Base-by-base conservation (phyloP, 1,284 basidiomycete genomes). In the Bondarzewia mesenterica region DNA sequence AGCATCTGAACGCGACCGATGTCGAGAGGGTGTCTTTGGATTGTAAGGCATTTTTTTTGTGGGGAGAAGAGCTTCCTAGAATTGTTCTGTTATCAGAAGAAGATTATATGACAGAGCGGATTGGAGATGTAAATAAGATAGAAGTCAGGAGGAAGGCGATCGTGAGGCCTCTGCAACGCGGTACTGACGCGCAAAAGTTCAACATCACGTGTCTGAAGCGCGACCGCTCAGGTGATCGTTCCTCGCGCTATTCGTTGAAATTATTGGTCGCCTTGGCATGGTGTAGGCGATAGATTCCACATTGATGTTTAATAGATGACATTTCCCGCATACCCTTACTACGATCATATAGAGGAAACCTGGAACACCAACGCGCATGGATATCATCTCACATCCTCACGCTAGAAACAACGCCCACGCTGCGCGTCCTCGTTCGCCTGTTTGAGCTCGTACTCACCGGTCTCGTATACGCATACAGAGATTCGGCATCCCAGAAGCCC, bases 1-100 rank as follows among this genome's bases (percentile, higher is more conserved):
- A 12, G 75, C 77, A 58, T 85, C 84, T 55, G 82, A 85, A 46
- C 80, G 78, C 27, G 82, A 73, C 8, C 85, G 74, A 42, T 71
- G 57, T 20, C 80, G 74, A 27, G 77, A 74, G 5, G 85, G 85
- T 2, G 85, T 88, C 63, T 82, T 85, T 20, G 80, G 70, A 25
- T 55, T 50, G 46, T 53, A 59, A 3, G 64, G 50, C 65, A 67
- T 69, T n/a, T n/a, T n/a, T n/a, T n/a, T n/a, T n/a, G n/a, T n/a
- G n/a, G n/a, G 27, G 29, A 10, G 29, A 4, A 7, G 29, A 10
- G 29, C n/a, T 12, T 32, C 6, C 29, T n/a, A n/a, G n/a, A n/a
- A n/a, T n/a, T n/a, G n/a, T n/a, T n/a, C n/a, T n/a, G n/a, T n/a
- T n/a, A n/a, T n/a, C n/a, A n/a, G n/a, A 32, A 32, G 16, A 16